phyloP scores from a whole-genome alignment of 306 rosid species.

The Echinosophora koreensis region DNA sequence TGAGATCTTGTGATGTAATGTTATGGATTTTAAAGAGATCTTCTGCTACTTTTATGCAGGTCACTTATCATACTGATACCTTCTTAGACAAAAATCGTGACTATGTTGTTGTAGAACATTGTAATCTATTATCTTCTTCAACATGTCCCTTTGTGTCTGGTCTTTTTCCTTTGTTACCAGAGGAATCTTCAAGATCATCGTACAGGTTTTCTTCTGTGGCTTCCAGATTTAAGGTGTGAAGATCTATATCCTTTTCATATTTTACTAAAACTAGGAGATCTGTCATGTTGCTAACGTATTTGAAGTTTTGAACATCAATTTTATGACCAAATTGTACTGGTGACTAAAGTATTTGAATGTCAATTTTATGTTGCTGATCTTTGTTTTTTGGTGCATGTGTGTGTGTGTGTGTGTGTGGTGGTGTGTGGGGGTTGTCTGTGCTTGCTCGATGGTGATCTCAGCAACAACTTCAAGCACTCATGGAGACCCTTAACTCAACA shows the following conservation, averaged over 20 bases:
- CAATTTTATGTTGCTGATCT: slow-evolving; percentile 43
- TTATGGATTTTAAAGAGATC: slow-evolving; percentile 30
- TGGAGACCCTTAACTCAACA: slow-evolving; percentile 87
- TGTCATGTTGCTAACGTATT: slow-evolving; percentile 8
- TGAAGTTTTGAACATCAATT: slow-evolving; percentile 22
- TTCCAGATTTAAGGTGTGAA: slow-evolving; percentile 89
- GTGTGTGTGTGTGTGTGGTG: background rate
- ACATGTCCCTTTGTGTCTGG: slow-evolving; percentile 80
- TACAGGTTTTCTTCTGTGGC: slow-evolving; percentile 97
- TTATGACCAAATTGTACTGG: background rate
- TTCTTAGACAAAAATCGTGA: slow-evolving; percentile 97
- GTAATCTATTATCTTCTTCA: slow-evolving; percentile 87
- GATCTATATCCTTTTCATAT: slow-evolving; percentile 18
- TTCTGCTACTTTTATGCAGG: slow-evolving; percentile 60
- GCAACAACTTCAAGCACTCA: slow-evolving; percentile 99
- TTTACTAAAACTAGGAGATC: slow-evolving; percentile 2
- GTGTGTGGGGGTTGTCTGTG: background rate
- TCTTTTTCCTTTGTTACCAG: slow-evolving; percentile 71
- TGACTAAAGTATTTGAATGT: slow-evolving; percentile 31
- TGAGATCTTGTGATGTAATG: slow-evolving; percentile 14
- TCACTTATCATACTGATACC: slow-evolving; percentile 87
- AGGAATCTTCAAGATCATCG: slow-evolving; percentile 93
- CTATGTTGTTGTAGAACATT: slow-evolving; percentile 93
- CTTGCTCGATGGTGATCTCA: slow-evolving; percentile 44
- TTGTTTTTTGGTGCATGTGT: background rate